These are phyloP conservation scores for Cercospora sp. DNA, from an alignment of 2,329 filamentous ascomycete species.

Conservation along the genomic window DNA sequence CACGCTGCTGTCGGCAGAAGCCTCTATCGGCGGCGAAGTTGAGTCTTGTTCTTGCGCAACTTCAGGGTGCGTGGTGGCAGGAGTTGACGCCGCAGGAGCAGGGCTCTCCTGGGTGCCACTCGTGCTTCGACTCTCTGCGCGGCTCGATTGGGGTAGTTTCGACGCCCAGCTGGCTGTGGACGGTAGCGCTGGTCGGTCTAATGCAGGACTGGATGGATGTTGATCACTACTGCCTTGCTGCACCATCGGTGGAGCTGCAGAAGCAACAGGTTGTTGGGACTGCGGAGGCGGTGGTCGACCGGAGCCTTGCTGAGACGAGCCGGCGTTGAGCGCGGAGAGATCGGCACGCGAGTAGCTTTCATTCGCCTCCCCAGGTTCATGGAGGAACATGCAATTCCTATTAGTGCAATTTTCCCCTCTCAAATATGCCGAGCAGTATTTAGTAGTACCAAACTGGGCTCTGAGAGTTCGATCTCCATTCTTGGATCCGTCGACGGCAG, in stretches of 20 bases:
- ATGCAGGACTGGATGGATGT: slow-evolving; percentile 30
- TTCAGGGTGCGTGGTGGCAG: slow-evolving; percentile 22
- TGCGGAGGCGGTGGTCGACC: slow-evolving; percentile 51
- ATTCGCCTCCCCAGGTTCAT: slow-evolving; percentile 96
- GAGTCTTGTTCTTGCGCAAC: slow-evolving; percentile 20
- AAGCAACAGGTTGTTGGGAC: slow-evolving; percentile 53
- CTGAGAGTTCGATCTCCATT: slow-evolving; percentile 84
- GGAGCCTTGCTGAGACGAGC: slow-evolving; percentile 73
- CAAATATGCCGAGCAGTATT: slow-evolving; percentile 96
- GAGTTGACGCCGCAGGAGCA: slow-evolving; percentile 47
- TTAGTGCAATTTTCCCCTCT: slow-evolving; percentile 94
- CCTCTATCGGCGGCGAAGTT: slow-evolving; percentile 13
- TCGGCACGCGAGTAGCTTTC: slow-evolving; percentile 96
- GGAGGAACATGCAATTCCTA: slow-evolving; percentile 94
- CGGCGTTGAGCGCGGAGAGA: slow-evolving; percentile 89
- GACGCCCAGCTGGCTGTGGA: slow-evolving; percentile 92
- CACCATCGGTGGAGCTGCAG: slow-evolving; percentile 62
- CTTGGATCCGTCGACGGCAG: slow-evolving; percentile 85
- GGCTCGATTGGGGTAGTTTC: slow-evolving; percentile 64
- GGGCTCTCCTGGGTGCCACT: slow-evolving; percentile 82
- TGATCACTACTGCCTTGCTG: slow-evolving; percentile 53
- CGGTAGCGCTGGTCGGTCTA: slow-evolving; percentile 86
- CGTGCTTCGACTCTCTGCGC: slow-evolving; percentile 75
- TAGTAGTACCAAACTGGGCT: slow-evolving; percentile 83
- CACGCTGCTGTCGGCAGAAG: slow-evolving; percentile 14